These are phyloP conservation scores for Coniochaeta prunicola DNA, from an alignment of 2,329 filamentous ascomycete genomes.

Conservation along the genomic window DNA sequence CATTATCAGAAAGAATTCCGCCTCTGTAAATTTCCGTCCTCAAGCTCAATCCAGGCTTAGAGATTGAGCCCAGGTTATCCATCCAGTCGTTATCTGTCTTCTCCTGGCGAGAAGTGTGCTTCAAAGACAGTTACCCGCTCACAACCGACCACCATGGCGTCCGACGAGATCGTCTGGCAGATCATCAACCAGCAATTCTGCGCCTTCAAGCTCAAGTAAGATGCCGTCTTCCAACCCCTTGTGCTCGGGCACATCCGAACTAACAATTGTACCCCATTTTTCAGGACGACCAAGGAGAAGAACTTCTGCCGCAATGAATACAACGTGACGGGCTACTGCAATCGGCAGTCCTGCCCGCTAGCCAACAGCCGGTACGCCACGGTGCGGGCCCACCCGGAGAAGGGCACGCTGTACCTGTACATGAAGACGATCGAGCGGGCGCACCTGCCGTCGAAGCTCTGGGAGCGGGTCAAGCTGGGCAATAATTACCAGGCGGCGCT, in stretches of 20 bases:
- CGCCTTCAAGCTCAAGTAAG: conserved; percentile 86
- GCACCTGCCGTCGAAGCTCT: conserved; percentile 83
- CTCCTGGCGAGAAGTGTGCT: neutral
- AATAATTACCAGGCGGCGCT: conserved; percentile 88
- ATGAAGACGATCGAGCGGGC: conserved; percentile 91
- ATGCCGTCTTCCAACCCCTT: conserved; percentile 6
- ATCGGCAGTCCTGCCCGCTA: conserved; percentile 75
- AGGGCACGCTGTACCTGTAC: conserved; percentile 81
- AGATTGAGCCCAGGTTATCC: no score
- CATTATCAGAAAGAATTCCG: neutral
- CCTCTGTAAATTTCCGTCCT: neutral
- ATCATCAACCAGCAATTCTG: conserved; percentile 95
- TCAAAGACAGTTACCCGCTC: neutral
- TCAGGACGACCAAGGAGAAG: conserved; percentile 61
- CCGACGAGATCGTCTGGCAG: conserved; percentile 96
- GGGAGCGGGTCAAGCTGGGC: conserved; percentile 87
- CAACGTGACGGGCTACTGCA: conserved; percentile 43
- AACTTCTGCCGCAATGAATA: conserved; percentile 96
- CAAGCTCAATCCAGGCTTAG: neutral
- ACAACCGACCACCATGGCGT: conserved; percentile 55
- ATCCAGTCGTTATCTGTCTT: neutral
- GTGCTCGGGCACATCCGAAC: neutral
- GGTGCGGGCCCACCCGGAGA: conserved; percentile 66
- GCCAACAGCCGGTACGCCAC: conserved; percentile 93
- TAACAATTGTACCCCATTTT: neutral